Evolutionary conservation across 176 grass and related monocot species (phyloP).

Genomic region (Lolium rigidum): DNA sequence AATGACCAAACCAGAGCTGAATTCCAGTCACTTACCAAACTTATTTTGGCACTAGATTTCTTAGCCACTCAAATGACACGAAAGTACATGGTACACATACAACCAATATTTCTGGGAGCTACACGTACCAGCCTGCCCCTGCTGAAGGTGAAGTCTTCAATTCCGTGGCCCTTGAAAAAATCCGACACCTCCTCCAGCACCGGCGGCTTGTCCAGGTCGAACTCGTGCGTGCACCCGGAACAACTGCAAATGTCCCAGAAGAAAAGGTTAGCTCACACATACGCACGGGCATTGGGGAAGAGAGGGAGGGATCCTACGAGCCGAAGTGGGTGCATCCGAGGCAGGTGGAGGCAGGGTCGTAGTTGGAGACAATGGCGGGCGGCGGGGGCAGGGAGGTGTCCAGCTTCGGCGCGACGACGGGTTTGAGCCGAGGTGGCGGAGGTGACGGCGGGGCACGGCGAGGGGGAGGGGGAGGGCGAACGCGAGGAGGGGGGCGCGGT

Average conservation of each 20-base stretch:
- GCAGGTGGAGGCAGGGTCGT: constrained; percentile 41
- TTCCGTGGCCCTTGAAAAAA: constrained; percentile 64
- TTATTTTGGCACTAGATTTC: neutral
- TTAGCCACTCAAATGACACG: neutral
- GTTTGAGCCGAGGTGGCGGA: constrained; percentile 47
- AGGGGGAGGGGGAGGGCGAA: constrained; percentile 7
- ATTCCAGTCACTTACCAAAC: neutral
- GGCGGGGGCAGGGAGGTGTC: neutral
- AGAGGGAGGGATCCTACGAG: constrained; percentile 49
- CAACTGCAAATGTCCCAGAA: constrained; percentile 50
- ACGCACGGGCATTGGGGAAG: neutral
- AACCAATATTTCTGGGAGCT: neutral
- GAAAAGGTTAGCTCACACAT: constrained; percentile 34
- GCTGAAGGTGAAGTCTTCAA: constrained; percentile 82
- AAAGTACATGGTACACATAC: neutral
- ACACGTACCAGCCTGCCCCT: constrained; percentile 72
- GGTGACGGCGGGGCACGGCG: constrained; percentile 34
- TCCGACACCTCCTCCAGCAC: constrained; percentile 70
- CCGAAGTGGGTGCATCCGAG: constrained; percentile 86
- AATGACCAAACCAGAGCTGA: neutral
- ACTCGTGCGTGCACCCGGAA: constrained; percentile 80
- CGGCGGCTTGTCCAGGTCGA: constrained; percentile 71
- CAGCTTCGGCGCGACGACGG: constrained; percentile 30
- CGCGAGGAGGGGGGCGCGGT: constrained; percentile 43
- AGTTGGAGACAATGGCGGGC: neutral